Evolutionary conservation across 2,329 filamentous ascomycete genomes (phyloP), one percentile per base, ranked within the genome.

Genomic region (Botrytis elliptica): DNA sequence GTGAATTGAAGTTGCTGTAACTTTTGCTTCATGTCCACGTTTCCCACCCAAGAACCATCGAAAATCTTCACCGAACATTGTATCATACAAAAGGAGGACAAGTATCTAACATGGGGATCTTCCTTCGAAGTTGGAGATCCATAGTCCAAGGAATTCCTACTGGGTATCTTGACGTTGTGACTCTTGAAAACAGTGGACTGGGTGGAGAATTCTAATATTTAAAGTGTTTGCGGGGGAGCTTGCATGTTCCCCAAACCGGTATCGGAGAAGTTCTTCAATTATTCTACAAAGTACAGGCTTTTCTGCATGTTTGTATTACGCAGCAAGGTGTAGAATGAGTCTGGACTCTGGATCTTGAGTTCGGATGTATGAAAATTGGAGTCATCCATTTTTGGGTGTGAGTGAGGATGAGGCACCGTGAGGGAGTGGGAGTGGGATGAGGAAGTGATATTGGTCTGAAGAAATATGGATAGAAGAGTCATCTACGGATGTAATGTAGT

Each of bases 191-290:
- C 25, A 63, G 60, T n/a, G 60, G 60, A 63, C 18, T 40, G 60
- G 10, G 60, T 63, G 60, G 60, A 63, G 36, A 40, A 63, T n/a
- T 18, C 22, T 42, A n/a, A 42, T 7, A 25, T n/a, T 40, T 18
- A 40, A 29, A 64, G 38, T 64, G 62, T 42, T 44, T 64, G 62
- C 38, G 25, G 62, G 38, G 62, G 38, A 64, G 62, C 62, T 64
- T 33, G 38, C 62, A 12, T 44, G 18, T 44, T 40, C 62, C 38
- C 16, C 20, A 64, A 64, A 44, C 62, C 62, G 62, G 62, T 64
- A 64, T 64, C 62, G 62, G 62, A 64, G 62, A 14, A 29, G 62
- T 44, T 42, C 62, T 44, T 64, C 62, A 29, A 22, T 4, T 16
- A 40, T 40, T 42, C 36, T 25, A 63, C 25, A 3, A 14, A 55